Conservation (phyloP, 2,329 filamentous ascomycete genomes). For the Scytalidium sp. region DNA sequence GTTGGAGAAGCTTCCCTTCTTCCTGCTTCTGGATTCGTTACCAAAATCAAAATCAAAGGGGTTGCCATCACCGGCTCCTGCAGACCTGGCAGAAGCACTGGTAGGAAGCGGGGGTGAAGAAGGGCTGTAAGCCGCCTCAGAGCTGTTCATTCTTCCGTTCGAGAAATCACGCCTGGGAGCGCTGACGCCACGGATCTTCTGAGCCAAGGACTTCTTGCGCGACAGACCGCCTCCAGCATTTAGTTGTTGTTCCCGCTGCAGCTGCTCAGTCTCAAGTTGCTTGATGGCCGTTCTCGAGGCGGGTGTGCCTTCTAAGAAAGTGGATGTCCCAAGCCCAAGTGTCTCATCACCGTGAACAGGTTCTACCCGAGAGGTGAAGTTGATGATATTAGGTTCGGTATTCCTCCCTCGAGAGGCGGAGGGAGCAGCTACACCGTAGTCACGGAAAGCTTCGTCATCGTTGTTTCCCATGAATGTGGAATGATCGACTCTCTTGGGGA, state of each 20-base stretch:
- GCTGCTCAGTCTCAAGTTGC: slow-evolving; percentile 68
- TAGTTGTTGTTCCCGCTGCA: slow-evolving; percentile 45
- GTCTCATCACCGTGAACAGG: slow-evolving; percentile 82
- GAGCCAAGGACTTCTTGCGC: slow-evolving; percentile 92
- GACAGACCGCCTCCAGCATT: slow-evolving; percentile 57
- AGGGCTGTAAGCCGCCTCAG: slow-evolving; percentile 44
- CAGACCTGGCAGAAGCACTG: slow-evolving; percentile 18
- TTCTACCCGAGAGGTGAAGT: slow-evolving; percentile 64
- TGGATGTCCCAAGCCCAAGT: slow-evolving; percentile 85
- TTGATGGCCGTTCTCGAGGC: slow-evolving; percentile 78
- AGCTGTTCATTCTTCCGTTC: slow-evolving; percentile 56
- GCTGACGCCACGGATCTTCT: slow-evolving; percentile 84
- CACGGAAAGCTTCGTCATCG: slow-evolving; percentile 80
- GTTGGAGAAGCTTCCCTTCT: slow-evolving; percentile 51
- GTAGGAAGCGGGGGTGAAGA: slow-evolving; percentile 18
- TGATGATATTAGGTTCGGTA: slow-evolving; percentile 52
- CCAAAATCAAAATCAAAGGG: slow-evolving; percentile 82
- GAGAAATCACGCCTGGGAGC: slow-evolving; percentile 62
- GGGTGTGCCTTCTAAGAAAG: slow-evolving; percentile 91
- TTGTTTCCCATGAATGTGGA: slow-evolving; percentile 80
- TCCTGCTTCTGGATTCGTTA: slow-evolving; percentile 60
- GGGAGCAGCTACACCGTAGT: slow-evolving; percentile 48
- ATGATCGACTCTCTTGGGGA: slow-evolving; percentile 79
- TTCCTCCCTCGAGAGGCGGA: slow-evolving; percentile 37
- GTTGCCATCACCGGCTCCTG: slow-evolving; percentile 53